phyloP scores from a whole-genome alignment of 1,139 yeast genomes.

The Candida sp. region DNA sequence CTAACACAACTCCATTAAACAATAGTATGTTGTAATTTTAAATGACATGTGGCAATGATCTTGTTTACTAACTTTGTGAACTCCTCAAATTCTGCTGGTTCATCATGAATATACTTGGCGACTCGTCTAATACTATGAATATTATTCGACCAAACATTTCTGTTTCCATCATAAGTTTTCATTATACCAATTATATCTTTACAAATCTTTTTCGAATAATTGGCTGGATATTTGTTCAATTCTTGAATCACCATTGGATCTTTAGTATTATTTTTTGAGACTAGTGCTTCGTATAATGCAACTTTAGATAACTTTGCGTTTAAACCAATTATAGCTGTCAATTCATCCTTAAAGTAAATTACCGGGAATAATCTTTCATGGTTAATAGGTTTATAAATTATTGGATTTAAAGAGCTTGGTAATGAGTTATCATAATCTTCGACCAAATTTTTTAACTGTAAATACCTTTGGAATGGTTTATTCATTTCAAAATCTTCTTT shows the following conservation, averaged over 20 bases:
- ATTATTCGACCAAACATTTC: conserved; percentile 33
- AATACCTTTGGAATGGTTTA: conserved; percentile 24
- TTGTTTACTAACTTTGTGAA: conserved; percentile 23
- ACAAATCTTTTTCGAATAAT: conserved; percentile 26
- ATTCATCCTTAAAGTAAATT: conserved; percentile 32
- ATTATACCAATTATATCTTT: conserved; percentile 37
- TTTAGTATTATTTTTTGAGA: conserved; percentile 15
- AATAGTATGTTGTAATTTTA: conserved; percentile 13
- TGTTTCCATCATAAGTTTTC: conserved; percentile 31
- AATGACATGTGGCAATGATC: conserved; percentile 23
- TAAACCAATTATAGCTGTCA: conserved; percentile 29
- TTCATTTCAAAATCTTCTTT: conserved; percentile 20
- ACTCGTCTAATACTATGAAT: conserved; percentile 31
- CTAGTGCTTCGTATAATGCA: conserved; percentile 26
- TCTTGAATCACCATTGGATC: conserved; percentile 16
- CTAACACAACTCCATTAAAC: conserved; percentile 1
- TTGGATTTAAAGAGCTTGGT: conserved; percentile 30
- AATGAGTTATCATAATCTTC: conserved; percentile 27
- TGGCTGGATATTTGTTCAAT: conserved; percentile 19
- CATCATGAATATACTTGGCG: conserved; percentile 25
- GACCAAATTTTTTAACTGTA: conserved; percentile 18
- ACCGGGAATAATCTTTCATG: conserved; percentile 23
- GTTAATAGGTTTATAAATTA: conserved; percentile 24
- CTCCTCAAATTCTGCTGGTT: conserved; percentile 21
- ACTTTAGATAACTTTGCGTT: conserved; percentile 30